Percentiles rank a stretch among this genome's conserved stretches.
These are phyloP conservation scores for Nakazawaea siamensis DNA, from an alignment of 805 yeast genomes.

Conservation along the genomic window DNA sequence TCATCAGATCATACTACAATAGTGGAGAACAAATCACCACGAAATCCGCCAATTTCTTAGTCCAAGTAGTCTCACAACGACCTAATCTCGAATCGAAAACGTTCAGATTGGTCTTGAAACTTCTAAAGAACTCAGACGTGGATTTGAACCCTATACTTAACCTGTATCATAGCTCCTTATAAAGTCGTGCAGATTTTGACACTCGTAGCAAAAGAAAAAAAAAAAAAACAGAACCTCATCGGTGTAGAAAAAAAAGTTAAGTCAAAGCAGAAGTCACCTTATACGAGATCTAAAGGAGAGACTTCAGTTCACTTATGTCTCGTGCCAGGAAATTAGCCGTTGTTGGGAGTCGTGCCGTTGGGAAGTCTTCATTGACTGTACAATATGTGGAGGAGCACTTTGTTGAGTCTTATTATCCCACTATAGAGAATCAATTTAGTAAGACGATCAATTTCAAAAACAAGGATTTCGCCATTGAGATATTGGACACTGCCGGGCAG, in stretches of 20 bases:
- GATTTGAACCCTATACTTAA: no score
- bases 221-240: neutral
- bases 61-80: neutral
- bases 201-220: no score
- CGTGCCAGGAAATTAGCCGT: constrained; percentile 74
- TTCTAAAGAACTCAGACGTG: no score
- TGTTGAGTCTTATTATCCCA: constrained; percentile 84
- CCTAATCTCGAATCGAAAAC: neutral
- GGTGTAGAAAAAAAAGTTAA: no score
- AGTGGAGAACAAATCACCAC: neutral
- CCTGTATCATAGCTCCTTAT: no score
- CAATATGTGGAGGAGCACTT: constrained; percentile 84
- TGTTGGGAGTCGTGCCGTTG: constrained; percentile 84
- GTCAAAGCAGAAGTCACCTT: no score
- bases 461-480: constrained; percentile 73
- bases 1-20: constrained; percentile 3
- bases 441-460: constrained; percentile 62
- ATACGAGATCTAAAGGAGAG: no score
- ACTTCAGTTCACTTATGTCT: no score
- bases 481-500: constrained; percentile 89
- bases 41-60: constrained; percentile 4
- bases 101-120: neutral
- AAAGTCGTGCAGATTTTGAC: no score
- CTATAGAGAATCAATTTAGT: constrained; percentile 79
- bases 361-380: constrained; percentile 78